phyloP scores from a whole-genome alignment of 768 basidiomycete genomes.

The Leccinum disarticulatum region DNA sequence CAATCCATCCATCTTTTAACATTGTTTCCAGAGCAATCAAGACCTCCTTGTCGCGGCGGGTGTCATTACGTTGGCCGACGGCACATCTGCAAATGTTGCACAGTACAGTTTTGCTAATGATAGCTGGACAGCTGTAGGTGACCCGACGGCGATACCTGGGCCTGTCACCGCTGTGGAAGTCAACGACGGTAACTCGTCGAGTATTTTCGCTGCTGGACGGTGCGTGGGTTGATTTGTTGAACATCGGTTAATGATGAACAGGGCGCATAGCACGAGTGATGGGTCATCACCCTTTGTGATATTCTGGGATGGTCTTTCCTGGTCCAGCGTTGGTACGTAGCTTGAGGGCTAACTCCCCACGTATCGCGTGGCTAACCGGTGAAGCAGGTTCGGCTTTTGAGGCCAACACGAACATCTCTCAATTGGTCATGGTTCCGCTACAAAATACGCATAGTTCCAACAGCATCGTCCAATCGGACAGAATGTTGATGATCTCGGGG shows the following conservation, averaged over 20 bases:
- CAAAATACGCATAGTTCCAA: conserved; percentile 71
- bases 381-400: conserved; percentile 53
- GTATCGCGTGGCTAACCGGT: not conserved
- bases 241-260: not conserved
- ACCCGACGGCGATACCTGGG: conserved; percentile 67
- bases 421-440: conserved; percentile 89
- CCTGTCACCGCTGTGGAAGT: conserved; percentile 88
- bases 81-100: conserved; percentile 68
- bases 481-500: conserved; percentile 90
- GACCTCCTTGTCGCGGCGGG: conserved; percentile 79
- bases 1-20: conserved; percentile 7
- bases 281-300: conserved; percentile 68
- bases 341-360: not conserved
- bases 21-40: conserved; percentile 50
- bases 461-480: conserved; percentile 74
- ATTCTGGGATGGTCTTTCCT: conserved; percentile 82
- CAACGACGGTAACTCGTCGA: conserved; percentile 75
- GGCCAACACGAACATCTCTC: conserved; percentile 65
- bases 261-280: conserved; percentile 46
- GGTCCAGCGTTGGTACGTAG: conserved; percentile 63
- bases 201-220: conserved; percentile 89
- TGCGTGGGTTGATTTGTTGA: conserved; percentile 37
- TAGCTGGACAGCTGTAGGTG: conserved; percentile 73
- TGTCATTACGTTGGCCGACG: conserved; percentile 65
- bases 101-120: conserved; percentile 67